Base-by-base conservation (phyloP, 2,329 filamentous ascomycete species). In the Bipolaris cookei region DNA sequence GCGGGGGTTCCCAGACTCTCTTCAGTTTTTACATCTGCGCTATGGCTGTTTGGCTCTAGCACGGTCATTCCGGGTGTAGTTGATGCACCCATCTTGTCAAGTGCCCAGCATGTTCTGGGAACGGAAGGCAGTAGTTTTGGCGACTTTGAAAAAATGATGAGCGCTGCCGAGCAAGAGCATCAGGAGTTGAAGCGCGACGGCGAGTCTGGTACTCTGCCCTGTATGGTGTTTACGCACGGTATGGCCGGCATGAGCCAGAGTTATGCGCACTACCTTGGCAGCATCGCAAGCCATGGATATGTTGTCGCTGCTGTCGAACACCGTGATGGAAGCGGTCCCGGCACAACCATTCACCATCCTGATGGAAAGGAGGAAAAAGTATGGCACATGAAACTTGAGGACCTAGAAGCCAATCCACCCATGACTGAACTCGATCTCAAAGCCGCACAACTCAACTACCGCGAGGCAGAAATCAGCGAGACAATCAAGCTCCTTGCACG, bases 291-390 rank as follows among this genome's bases (percentile, higher is more conserved):
- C 41, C 72, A 80, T 44, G 80, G 80, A 7, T 77, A 76, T 42
- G 66, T 82, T 10, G 78, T 82, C 6, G 79, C 78, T 14, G 79
- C 80, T 1, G 72, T 82, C 14, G 79, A 82, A 63, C 80, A 82
- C 56, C 68, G 79, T 41, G 80, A 82, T 62, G 80, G 80, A 11
- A 80, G 78, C 52, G 78, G 78, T 3, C 79, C 79, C 5, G 79
- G 78, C 3, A 76, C 72, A 0, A 67, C 78, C n/a, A 69, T 81
- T 34, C 77, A 78, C 63, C 66, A 63, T 34, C 52, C 66, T 1
- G 66, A 77, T 32, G 73, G 70, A 3, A 67, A 54, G 0, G 65
- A 76, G 34, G 74, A 67, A 51, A 68, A 62, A 7, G 66, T 80
- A 1, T 78, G 76, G 65, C 77, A 78, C 54, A 57, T 80, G 64